phyloP scores from a whole-genome alignment of 75 land plant species.

The Selaginella tamariscina region DNA sequence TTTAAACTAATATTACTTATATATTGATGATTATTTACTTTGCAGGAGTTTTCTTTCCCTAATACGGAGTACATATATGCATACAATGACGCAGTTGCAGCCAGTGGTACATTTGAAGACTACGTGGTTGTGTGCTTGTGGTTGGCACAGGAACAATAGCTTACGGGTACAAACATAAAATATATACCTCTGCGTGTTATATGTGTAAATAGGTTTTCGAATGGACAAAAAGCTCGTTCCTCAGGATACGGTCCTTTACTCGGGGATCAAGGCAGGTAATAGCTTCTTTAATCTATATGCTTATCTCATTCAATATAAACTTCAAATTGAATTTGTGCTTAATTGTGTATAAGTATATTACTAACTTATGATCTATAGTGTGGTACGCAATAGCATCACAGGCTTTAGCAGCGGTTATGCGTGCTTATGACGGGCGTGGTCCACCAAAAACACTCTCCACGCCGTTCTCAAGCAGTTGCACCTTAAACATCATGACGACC shows the following conservation, averaged over 20 bases:
- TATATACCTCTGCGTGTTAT: too few relatives aligned
- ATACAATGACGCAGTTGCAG: slow-evolving; percentile 89
- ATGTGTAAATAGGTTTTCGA: too few relatives aligned
- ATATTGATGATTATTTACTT: background rate
- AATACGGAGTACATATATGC: slow-evolving; percentile 49
- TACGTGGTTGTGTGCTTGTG: slow-evolving; percentile 83
- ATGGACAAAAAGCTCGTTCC: slow-evolving; percentile 70
- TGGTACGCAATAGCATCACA: slow-evolving; percentile 88
- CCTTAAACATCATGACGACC: slow-evolving; percentile 70
- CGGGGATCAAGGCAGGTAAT: slow-evolving; percentile 95
- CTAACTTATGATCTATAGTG: too few relatives aligned
- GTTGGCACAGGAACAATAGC: slow-evolving; percentile 88
- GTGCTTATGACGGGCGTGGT: slow-evolving; percentile 90
- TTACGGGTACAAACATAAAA: slow-evolving; percentile 64
- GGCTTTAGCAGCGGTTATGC: slow-evolving; percentile 68
- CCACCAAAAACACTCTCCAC: slow-evolving; percentile 50
- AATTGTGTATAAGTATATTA: background rate
- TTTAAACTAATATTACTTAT: too few relatives aligned
- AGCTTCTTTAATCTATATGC: background rate
- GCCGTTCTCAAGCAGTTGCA: slow-evolving; percentile 40
- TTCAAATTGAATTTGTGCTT: background rate
- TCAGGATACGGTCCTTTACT: slow-evolving; percentile 84
- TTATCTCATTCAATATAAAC: background rate
- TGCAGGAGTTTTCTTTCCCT: slow-evolving; percentile 56
- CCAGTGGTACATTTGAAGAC: slow-evolving; percentile 84